Conservation (phyloP, 1,139 yeast species). For the Saccharomycopsis crataegensis region DNA sequence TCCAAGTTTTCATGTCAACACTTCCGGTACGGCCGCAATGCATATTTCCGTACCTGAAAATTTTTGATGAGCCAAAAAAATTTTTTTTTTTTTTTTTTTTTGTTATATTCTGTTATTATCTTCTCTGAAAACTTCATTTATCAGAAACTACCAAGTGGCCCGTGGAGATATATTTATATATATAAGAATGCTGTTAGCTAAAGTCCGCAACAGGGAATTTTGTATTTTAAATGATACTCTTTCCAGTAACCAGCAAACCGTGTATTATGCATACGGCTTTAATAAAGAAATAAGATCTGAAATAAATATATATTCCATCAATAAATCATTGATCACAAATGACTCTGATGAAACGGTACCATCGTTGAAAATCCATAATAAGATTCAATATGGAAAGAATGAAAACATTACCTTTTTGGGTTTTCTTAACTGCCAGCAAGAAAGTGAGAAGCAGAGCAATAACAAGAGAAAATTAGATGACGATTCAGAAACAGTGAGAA, state of each 20-base stretch:
- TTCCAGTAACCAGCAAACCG: not conserved
- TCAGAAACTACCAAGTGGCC: too few relatives aligned
- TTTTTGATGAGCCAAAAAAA: too few relatives aligned
- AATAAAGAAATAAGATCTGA: slow-evolving; percentile 12
- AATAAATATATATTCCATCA: slow-evolving; percentile 1
- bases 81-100: too few relatives aligned
- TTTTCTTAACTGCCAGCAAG: slow-evolving; percentile 1
- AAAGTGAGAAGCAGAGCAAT: not conserved
- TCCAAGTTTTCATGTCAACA: too few relatives aligned
- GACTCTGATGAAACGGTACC: not conserved
- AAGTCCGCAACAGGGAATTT: not conserved
- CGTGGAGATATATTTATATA: not conserved
- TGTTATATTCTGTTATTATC: too few relatives aligned
- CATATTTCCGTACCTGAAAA: too few relatives aligned
- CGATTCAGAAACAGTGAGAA: not conserved
- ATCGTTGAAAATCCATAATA: slow-evolving; percentile 1
- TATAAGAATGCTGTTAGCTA: not conserved
- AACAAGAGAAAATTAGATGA: slow-evolving; percentile 3
- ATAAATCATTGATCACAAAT: too few relatives aligned
- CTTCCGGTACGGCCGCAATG: too few relatives aligned
- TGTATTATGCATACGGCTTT: slow-evolving; percentile 1
- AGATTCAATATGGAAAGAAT: slow-evolving; percentile 1
- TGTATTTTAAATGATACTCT: not conserved
- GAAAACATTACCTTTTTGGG: slow-evolving; percentile 2
- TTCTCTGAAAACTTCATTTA: too few relatives aligned